phyloP scores from a whole-genome alignment of 2,329 filamentous ascomycete species.

The Lecanosticta acicola region DNA sequence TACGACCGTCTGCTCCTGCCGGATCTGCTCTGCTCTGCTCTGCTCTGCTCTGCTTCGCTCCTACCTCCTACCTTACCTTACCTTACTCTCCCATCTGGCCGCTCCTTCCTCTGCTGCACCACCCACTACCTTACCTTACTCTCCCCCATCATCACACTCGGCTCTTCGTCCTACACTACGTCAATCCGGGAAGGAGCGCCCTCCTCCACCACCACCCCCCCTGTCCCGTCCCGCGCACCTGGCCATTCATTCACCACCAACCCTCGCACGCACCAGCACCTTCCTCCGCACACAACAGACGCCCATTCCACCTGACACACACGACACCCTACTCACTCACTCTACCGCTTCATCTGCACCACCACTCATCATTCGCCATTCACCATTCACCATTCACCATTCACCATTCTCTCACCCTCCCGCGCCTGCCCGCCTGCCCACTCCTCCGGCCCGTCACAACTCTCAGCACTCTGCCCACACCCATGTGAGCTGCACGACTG shows the following conservation, averaged over 20 bases:
- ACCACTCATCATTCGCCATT: neutral
- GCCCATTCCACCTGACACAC: neutral
- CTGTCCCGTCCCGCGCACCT: neutral
- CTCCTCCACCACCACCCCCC: neutral
- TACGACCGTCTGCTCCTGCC: neutral
- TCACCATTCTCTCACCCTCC: too few species aligned
- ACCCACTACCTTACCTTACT: too few species aligned
- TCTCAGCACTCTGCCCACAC: too few species aligned
- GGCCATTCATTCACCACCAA: neutral
- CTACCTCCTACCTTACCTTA: too few species aligned
- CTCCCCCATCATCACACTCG: neutral
- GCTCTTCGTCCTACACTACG: neutral
- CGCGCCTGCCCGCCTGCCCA: too few species aligned
- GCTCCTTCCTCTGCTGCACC: neutral
- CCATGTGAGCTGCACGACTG: conserved; percentile 1
- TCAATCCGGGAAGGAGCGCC: neutral
- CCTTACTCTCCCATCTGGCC: too few species aligned
- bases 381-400: too few species aligned
- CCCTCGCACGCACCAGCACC: neutral
- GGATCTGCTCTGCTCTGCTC: neutral
- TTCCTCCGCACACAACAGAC: neutral
- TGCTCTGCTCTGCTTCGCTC: too few species aligned
- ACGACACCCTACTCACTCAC: neutral
- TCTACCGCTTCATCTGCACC: neutral
- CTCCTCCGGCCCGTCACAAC: too few species aligned